Conservation (phyloP, 108 stramenopile species). For the Pelagomonas calceolata region DNA sequence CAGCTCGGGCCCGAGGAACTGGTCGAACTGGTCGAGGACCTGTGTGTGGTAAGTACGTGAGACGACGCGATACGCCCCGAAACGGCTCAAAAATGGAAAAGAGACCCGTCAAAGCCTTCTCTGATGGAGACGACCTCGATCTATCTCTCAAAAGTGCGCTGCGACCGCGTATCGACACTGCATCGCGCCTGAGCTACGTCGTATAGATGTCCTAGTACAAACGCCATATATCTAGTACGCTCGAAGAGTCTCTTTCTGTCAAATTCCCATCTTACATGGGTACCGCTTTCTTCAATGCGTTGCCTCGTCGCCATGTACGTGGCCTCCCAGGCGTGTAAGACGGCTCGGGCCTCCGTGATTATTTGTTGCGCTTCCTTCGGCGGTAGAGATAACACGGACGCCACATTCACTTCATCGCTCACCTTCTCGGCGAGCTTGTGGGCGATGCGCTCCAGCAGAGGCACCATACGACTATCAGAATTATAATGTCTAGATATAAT, state of each 20-base stretch:
- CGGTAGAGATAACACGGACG: constrained; percentile 24
- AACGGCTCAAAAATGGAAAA: no score
- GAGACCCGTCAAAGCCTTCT: no score
- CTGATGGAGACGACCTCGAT: no score
- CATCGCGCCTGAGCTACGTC: no score
- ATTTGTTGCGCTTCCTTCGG: constrained; percentile 25
- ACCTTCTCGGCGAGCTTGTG: constrained; percentile 36
- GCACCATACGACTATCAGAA: constrained; percentile 34
- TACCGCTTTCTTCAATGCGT: constrained; percentile 45
- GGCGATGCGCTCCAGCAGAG: constrained; percentile 32
- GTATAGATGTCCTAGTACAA: constrained; percentile 39
- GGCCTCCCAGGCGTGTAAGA: constrained; percentile 41
- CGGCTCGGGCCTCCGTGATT: constrained; percentile 38
- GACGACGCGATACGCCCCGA: no score
- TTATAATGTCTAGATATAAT: constrained; percentile 61
- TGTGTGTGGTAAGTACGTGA: no score
- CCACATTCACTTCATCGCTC: constrained; percentile 29
- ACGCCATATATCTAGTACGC: constrained; percentile 51
- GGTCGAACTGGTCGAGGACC: constrained; percentile 46
- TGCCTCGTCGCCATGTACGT: constrained; percentile 44
- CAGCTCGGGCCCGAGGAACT: constrained; percentile 57
- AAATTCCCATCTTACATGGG: constrained; percentile 57
- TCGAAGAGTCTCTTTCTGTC: constrained; percentile 47
- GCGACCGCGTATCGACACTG: no score
- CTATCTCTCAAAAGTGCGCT: no score